These are phyloP conservation scores for Lachnellula willkommii DNA, from an alignment of 2,329 filamentous ascomycete genomes.

Conservation along the genomic window DNA sequence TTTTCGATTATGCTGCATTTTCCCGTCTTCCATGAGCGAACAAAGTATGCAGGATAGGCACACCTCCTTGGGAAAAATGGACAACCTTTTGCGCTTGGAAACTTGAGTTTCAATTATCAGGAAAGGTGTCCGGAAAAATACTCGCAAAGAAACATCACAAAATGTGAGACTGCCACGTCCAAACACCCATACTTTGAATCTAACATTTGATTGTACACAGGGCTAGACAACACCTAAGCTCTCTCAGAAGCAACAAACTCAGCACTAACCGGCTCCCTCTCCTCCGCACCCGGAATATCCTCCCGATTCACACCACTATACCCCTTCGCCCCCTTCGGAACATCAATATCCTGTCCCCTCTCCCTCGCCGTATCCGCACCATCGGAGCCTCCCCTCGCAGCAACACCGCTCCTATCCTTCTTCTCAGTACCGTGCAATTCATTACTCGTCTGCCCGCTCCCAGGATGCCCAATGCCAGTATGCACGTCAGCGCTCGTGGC, in stretches of 20 bases:
- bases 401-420: conserved; percentile 36
- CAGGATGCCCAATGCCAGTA: conserved; percentile 39
- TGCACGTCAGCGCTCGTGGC: conserved; percentile 43
- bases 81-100: too few relatives aligned
- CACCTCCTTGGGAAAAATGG: too few relatives aligned
- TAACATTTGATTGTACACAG: not conserved
- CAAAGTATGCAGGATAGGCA: too few relatives aligned
- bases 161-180: not conserved
- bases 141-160: too few relatives aligned
- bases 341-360: conserved; percentile 6
- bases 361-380: conserved; percentile 5
- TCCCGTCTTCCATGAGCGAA: too few relatives aligned
- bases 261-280: not conserved
- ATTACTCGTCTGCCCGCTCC: conserved; percentile 38
- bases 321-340: not conserved
- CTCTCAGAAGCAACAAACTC: conserved; percentile 4
- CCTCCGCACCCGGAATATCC: not conserved
- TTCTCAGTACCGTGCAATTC: conserved; percentile 39
- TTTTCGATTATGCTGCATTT: too few relatives aligned
- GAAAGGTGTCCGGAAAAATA: too few relatives aligned
- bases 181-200: not conserved
- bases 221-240: not conserved
- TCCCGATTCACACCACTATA: not conserved
- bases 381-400: conserved; percentile 25
- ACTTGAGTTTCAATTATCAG: too few relatives aligned